Evolutionary conservation across 2,329 filamentous ascomycete species (phyloP), one percentile per base, ranked within the genome.

Genomic region (Truncatella angustata): DNA sequence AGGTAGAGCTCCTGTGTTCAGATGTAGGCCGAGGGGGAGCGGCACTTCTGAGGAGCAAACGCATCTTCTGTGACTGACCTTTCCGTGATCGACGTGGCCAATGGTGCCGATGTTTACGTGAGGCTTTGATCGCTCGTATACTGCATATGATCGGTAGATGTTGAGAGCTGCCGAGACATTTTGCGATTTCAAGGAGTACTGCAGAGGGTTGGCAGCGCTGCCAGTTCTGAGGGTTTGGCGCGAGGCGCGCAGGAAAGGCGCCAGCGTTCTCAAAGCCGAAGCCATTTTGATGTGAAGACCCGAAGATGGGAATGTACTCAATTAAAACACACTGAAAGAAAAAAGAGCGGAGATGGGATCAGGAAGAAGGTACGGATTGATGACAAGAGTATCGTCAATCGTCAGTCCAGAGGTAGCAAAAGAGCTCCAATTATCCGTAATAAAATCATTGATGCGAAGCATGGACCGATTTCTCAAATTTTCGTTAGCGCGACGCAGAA

Each of bases 61-160:
- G 3, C 20, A n/a, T 11, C 2, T 16, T 24, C 7, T 21, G 18
- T 37, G 21, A 26, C 69, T 60, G 77, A 96, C 92, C 89, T 99
- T 99, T 80, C 93, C 93, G 79, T 99, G 93, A 84, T 99, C 94
- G 76, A 99, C 94, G 81, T 99, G 94, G 65, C 94, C 94, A 77
- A 99, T 99, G 64, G 94, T 99, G 90, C 94, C 94, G 69, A 99
- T 94, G 79, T 99, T 99, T 61, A 99, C 93, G 73, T 99, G 94
- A 54, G 94, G 94, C 83, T 99, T 99, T 70, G 80, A 86, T 70
- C 94, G 86, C 82, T 95, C 85, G 70, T 88, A 99, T 53, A 80
- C 79, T 56, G 84, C 84, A 63, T 87, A 87, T 68, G 78, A 78
- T 62, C 84, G 79, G 69, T 81, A 80, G 65, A 86, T 74, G 73